phyloP scores from a whole-genome alignment of 352 stramenopile genomes.

The Halophytophthora polymorphica region DNA sequence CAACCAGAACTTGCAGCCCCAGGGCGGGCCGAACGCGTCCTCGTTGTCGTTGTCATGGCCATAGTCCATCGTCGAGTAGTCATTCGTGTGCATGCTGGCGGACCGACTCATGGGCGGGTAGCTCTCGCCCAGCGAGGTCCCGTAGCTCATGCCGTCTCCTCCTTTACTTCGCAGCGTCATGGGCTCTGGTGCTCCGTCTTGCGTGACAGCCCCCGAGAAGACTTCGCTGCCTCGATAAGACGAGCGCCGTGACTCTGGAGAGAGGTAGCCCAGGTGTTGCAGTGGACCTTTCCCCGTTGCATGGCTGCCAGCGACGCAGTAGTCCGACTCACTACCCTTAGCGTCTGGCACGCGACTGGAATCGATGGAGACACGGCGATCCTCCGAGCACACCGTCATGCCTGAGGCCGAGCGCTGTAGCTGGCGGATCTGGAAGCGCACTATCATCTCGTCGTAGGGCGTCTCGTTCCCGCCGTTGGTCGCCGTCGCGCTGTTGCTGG shows the following conservation, averaged over 20 bases:
- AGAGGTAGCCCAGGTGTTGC: no score
- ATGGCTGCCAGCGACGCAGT: not conserved
- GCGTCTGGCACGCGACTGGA: not conserved
- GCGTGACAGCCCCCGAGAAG: no score
- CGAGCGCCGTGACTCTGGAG: no score
- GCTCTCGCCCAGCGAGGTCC: no score
- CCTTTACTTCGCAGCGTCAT: no score
- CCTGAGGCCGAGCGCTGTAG: slow-evolving; percentile 18
- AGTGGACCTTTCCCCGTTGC: not conserved
- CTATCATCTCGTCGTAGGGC: slow-evolving; percentile 48
- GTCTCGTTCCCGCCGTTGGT: not conserved
- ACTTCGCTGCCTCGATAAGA: no score
- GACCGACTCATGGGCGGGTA: not conserved
- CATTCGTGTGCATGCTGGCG: not conserved
- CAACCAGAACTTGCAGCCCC: not conserved
- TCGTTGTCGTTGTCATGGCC: not conserved
- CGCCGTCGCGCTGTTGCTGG: no score
- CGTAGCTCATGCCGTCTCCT: no score
- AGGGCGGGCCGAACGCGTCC: not conserved
- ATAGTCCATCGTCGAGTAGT: not conserved
- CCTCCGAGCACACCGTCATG: slow-evolving; percentile 8
- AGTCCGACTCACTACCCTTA: not conserved
- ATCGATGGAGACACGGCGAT: not conserved
- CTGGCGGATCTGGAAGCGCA: slow-evolving; percentile 44
- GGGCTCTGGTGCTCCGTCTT: no score